Conservation (phyloP, 1,284 basidiomycete genomes). For the Wolfiporia cocos region DNA sequence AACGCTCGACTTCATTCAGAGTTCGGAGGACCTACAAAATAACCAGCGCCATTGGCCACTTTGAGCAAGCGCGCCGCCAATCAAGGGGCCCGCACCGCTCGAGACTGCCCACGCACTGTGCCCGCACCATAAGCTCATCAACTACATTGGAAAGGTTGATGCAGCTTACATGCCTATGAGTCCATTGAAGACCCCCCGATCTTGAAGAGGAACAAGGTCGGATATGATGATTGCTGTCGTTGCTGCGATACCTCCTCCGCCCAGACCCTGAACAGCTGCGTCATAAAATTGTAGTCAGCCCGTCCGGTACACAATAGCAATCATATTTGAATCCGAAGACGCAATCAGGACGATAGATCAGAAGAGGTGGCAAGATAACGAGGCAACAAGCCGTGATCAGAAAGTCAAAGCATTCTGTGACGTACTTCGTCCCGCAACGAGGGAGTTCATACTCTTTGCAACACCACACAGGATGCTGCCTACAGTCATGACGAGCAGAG, state of each 20-base stretch:
- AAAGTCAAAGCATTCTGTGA: background rate
- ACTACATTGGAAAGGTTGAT: no score
- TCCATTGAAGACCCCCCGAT: conserved; percentile 14
- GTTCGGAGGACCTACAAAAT: conserved; percentile 15
- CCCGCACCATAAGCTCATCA: no score
- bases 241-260: conserved; percentile 5
- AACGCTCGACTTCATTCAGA: no score
- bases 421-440: conserved; percentile 34
- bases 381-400: no score
- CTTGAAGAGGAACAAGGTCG: conserved; percentile 14
- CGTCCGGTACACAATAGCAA: background rate
- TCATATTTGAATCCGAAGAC: no score
- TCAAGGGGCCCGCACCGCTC: conserved; percentile 1
- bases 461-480: conserved; percentile 30
- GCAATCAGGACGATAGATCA: no score
- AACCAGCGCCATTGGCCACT: conserved; percentile 18
- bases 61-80: conserved; percentile 14
- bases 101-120: conserved; percentile 6
- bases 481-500: conserved; percentile 10
- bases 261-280: conserved; percentile 6
- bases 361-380: no score
- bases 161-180: conserved; percentile 15
- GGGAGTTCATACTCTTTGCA: conserved; percentile 35
- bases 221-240: conserved; percentile 13
- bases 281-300: background rate